phyloP scores from a whole-genome alignment of 176 grass and related monocot species.

The Oryza glaberrima region DNA sequence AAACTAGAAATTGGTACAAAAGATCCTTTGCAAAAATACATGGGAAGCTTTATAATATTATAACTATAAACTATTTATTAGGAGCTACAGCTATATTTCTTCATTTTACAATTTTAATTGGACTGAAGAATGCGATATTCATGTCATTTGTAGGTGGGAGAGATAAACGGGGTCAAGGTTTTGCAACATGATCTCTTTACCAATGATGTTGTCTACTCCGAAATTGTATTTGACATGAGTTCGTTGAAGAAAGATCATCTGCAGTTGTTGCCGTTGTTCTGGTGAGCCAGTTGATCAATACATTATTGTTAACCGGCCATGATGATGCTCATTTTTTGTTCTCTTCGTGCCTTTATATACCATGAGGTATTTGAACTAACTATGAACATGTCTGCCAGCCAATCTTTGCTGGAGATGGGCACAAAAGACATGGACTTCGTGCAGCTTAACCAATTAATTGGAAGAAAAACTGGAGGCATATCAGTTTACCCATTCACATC shows the following conservation, averaged over 20 bases:
- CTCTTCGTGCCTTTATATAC: slow-evolving; percentile 10
- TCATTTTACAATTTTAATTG: slow-evolving; percentile 33
- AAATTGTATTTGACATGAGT: slow-evolving; percentile 96
- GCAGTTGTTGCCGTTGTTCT: slow-evolving; percentile 92
- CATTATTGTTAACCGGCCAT: slow-evolving; percentile 32
- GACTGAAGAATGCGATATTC: slow-evolving; percentile 8
- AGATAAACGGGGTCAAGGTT: slow-evolving; percentile 91
- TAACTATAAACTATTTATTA: slow-evolving; percentile 18
- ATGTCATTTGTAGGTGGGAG: slow-evolving; percentile 64
- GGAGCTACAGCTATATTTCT: neutral
- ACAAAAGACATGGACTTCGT: slow-evolving; percentile 99
- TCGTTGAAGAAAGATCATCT: slow-evolving; percentile 90
- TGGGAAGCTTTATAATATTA: neutral
- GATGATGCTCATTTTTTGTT: slow-evolving; percentile 3
- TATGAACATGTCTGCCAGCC: slow-evolving; percentile 57
- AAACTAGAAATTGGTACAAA: neutral
- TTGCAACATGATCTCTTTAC: slow-evolving; percentile 99
- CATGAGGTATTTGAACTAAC: slow-evolving; percentile 39
- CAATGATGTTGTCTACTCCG: slow-evolving; percentile 90
- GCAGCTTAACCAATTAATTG: slow-evolving; percentile 96
- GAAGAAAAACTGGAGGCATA: slow-evolving; percentile 98
- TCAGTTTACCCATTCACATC: slow-evolving; percentile 98
- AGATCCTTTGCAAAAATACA: slow-evolving; percentile 11
- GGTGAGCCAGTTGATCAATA: slow-evolving; percentile 55
- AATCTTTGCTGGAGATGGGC: slow-evolving; percentile 99